Conservation (phyloP, 192 early-diverging fungal species). For the Geosiphon pyriformis region DNA sequence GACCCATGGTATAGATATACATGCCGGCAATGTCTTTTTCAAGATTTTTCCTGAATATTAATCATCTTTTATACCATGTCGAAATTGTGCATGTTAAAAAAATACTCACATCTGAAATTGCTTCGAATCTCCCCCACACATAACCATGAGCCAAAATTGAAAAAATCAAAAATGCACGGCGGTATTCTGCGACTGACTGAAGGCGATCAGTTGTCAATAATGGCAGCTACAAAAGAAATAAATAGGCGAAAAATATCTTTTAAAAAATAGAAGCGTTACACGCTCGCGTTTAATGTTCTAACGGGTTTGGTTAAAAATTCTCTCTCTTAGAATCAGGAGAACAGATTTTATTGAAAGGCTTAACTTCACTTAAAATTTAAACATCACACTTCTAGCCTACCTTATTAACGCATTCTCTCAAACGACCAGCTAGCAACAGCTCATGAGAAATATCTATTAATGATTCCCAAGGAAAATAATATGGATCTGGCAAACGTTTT, state of each 20-base stretch:
- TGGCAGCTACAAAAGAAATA: conserved; percentile 56
- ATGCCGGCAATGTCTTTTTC: conserved; percentile 60
- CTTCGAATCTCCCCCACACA: conserved; percentile 84
- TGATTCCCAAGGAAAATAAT: conserved; percentile 85
- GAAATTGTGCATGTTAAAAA: too few relatives aligned
- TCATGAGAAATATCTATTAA: conserved; percentile 74
- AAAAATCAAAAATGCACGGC: conserved; percentile 81
- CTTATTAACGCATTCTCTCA: conserved; percentile 60
- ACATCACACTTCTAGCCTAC: conserved; percentile 37
- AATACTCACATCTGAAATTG: conserved; percentile 61
- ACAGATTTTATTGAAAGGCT: neutral
- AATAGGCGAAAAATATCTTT: neutral
- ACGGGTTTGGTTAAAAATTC: too few relatives aligned
- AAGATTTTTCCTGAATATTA: too few relatives aligned
- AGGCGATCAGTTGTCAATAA: conserved; percentile 60
- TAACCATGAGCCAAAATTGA: conserved; percentile 88
- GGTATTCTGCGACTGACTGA: conserved; percentile 61
- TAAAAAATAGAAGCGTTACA: neutral
- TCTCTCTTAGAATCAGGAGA: too few relatives aligned
- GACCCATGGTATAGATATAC: conserved; percentile 82
- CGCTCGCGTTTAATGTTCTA: too few relatives aligned
- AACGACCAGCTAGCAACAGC: conserved; percentile 62
- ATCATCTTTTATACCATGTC: too few relatives aligned
- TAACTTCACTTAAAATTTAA: neutral
- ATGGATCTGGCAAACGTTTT: conserved; percentile 61